These are phyloP conservation scores for Teratosphaeria nubilosa DNA, from an alignment of 2,329 filamentous ascomycete species.

Conservation along the genomic window DNA sequence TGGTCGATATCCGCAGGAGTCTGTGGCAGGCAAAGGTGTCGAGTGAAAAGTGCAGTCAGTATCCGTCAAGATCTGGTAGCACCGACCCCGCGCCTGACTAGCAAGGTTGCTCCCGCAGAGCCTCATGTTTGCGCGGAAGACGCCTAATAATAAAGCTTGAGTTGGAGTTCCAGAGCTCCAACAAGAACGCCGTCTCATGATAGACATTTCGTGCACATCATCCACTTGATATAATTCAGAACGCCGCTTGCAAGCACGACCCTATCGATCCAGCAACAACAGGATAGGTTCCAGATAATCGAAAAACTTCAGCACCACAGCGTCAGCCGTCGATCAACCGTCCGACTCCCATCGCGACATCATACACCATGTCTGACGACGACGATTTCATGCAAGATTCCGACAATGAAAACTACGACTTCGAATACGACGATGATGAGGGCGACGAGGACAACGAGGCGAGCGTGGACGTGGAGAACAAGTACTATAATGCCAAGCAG, in stretches of 20 bases:
- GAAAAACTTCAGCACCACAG: not conserved
- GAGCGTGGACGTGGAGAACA: slow-evolving; percentile 95
- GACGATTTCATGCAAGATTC: slow-evolving; percentile 93
- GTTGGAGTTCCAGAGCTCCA: not conserved
- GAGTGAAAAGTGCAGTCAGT: not conserved
- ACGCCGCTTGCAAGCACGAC: not conserved
- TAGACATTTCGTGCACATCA: not conserved
- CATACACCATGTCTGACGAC: slow-evolving; percentile 61
- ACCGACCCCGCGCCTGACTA: not conserved
- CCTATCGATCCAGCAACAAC: not conserved
- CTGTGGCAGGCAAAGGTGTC: not conserved
- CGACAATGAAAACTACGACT: slow-evolving; percentile 84
- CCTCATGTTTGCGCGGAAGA: not conserved
- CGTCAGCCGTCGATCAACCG: not conserved
- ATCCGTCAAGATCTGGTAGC: not conserved
- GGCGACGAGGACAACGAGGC: slow-evolving; percentile 80
- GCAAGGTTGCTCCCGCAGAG: not conserved
- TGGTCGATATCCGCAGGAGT: not conserved
- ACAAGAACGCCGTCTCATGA: not conserved
- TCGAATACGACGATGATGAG: slow-evolving; percentile 92
- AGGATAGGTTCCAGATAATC: not conserved
- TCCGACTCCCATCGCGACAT: not conserved
- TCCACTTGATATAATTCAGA: not conserved
- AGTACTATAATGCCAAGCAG: slow-evolving; percentile 99
- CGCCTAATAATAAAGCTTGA: not conserved